Evolutionary conservation across 2,329 filamentous ascomycete species (phyloP).

Genomic region (Neonectria punicea): DNA sequence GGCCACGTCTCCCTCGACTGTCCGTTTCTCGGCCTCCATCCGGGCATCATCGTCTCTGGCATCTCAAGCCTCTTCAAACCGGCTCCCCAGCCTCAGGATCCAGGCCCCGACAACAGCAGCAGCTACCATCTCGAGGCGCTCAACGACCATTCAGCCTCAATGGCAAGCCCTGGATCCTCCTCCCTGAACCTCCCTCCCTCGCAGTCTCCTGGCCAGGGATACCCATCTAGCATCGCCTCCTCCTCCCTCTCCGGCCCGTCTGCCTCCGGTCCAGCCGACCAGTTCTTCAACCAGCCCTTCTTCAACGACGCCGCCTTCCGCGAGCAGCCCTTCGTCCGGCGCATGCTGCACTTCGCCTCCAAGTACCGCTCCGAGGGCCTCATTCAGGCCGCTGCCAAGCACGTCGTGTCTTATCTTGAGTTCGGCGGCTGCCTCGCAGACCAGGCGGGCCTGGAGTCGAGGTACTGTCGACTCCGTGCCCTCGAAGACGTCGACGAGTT

Average conservation of each 20-base stretch:
- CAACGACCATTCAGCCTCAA: slow-evolving; percentile 16
- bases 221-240: slow-evolving; percentile 32
- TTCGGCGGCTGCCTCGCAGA: slow-evolving; percentile 86
- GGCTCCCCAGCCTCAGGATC: slow-evolving; percentile 44
- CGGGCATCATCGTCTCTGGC: slow-evolving; percentile 84
- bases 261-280: slow-evolving; percentile 50
- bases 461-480: slow-evolving; percentile 76
- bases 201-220: slow-evolving; percentile 27
- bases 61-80: slow-evolving; percentile 79
- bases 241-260: slow-evolving; percentile 18
- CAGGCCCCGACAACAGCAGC: slow-evolving; percentile 7
- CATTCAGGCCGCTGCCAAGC: slow-evolving; percentile 74
- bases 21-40: slow-evolving; percentile 89
- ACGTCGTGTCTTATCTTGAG: slow-evolving; percentile 83
- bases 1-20: slow-evolving; percentile 87
- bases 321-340: slow-evolving; percentile 75
- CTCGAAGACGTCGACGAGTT: slow-evolving; percentile 77
- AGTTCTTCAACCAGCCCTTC: slow-evolving; percentile 81
- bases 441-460: slow-evolving; percentile 72
- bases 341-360: slow-evolving; percentile 78
- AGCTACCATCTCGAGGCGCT: slow-evolving; percentile 13
- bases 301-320: slow-evolving; percentile 77
- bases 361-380: slow-evolving; percentile 81
- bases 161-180: slow-evolving; percentile 28
- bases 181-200: slow-evolving; percentile 35